Evolutionary conservation across 106 monocot species (phyloP).

Genomic region (Triglochin maritima): DNA sequence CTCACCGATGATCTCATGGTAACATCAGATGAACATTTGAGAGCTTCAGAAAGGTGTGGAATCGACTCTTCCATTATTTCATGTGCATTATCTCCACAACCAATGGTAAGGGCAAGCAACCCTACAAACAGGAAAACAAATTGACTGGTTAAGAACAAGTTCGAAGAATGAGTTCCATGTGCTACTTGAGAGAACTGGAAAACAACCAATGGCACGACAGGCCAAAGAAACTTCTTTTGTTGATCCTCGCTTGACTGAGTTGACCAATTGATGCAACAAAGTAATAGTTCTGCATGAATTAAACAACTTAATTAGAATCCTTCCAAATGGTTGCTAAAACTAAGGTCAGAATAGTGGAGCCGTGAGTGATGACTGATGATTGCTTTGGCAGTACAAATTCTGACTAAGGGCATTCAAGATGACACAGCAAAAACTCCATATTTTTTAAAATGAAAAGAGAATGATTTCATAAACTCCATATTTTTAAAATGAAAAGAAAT

Average conservation of each 20-base stretch:
- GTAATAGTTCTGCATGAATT: conserved; percentile 45
- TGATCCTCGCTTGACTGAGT: conserved; percentile 70
- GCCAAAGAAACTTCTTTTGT: conserved; percentile 59
- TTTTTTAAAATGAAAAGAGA: too few species aligned
- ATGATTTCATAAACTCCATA: too few species aligned
- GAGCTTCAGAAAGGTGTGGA: conserved; percentile 46
- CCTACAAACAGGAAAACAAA: conserved; percentile 26
- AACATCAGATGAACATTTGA: conserved; percentile 46
- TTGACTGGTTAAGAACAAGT: not conserved
- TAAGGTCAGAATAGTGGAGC: not conserved
- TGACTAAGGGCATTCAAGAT: too few species aligned
- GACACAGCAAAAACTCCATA: too few species aligned
- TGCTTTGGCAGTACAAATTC: too few species aligned
- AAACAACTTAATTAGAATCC: not conserved
- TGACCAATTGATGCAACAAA: conserved; percentile 48
- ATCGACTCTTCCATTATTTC: conserved; percentile 72
- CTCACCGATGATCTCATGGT: conserved; percentile 54
- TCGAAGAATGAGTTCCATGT: not conserved
- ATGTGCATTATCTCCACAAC: conserved; percentile 41
- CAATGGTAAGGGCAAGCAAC: conserved; percentile 58
- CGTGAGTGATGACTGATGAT: too few species aligned
- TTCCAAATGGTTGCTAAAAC: not conserved
- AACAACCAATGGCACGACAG: conserved; percentile 66
- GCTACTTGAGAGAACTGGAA: not conserved
- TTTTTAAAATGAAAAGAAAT: too few species aligned